phyloP scores from a whole-genome alignment of 2,329 filamentous ascomycete species.

The Nothomitra cinnamomea region DNA sequence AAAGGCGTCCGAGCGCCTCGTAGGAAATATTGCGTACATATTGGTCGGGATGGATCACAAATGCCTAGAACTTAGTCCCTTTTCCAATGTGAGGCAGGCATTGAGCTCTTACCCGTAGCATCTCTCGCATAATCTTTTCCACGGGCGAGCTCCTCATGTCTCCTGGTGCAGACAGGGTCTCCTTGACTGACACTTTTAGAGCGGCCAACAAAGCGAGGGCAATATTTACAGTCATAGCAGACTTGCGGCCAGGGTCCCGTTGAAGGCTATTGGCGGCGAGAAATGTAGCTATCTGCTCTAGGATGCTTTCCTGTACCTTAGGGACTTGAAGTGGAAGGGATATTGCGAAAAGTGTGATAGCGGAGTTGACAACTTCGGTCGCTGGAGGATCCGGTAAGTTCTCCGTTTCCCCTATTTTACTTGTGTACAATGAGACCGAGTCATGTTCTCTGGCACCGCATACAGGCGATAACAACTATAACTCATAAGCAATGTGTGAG shows the following conservation, averaged over 20 bases:
- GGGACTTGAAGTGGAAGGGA: conserved; percentile 75
- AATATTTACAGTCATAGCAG: conserved; percentile 82
- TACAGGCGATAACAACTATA: conserved; percentile 45
- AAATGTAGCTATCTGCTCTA: conserved; percentile 86
- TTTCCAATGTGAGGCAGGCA: conserved; percentile 7
- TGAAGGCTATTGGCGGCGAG: conserved; percentile 65
- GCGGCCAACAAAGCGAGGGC: conserved; percentile 65
- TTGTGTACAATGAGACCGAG: conserved; percentile 61
- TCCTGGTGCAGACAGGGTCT: conserved; percentile 55
- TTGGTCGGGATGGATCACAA: conserved; percentile 69
- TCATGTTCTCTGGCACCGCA: conserved; percentile 81
- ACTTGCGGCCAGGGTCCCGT: conserved; percentile 72
- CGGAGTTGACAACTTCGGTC: conserved; percentile 87
- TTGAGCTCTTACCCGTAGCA: conserved; percentile 57
- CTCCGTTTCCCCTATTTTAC: conserved; percentile 29
- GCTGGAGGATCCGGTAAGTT: conserved; percentile 59
- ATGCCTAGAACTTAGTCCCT: conserved; percentile 28
- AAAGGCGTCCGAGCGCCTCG: conserved; percentile 70
- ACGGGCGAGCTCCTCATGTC: conserved; percentile 59
- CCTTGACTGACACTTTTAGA: conserved; percentile 68
- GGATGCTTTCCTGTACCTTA: conserved; percentile 86
- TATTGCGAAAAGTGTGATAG: conserved; percentile 83
- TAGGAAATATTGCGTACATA: conserved; percentile 76
- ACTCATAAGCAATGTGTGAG: not conserved
- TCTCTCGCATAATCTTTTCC: conserved; percentile 49